These are phyloP conservation scores for Porpolomopsis calyptriformis DNA, from an alignment of 768 basidiomycete species.

Conservation along the genomic window DNA sequence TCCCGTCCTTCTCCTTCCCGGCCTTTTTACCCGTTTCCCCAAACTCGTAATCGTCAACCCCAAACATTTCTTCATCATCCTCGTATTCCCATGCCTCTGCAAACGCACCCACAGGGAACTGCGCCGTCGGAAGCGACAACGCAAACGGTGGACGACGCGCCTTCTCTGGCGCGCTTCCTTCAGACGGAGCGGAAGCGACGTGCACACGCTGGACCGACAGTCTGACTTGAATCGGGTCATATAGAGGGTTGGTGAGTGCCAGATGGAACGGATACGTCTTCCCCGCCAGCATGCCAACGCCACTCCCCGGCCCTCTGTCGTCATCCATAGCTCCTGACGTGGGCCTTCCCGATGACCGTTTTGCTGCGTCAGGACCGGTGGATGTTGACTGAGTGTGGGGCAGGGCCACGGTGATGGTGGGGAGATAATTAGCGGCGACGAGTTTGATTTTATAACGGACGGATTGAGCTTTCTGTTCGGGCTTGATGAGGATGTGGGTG, in stretches of 20 bases:
- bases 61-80: constrained; percentile 88
- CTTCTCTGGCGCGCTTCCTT: constrained; percentile 38
- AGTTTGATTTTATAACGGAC: constrained; percentile 96
- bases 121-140: constrained; percentile 63
- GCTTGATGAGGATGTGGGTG: constrained; percentile 94
- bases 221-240: constrained; percentile 91
- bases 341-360: constrained; percentile 32
- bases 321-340: constrained; percentile 27
- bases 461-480: constrained; percentile 93
- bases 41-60: constrained; percentile 53
- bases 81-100: constrained; percentile 99
- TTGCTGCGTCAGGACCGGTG: constrained; percentile 30
- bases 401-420: constrained; percentile 65
- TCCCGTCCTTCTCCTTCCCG: constrained; percentile 36
- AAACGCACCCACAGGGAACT: constrained; percentile 80
- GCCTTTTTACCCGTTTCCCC: constrained; percentile 28
- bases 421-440: constrained; percentile 89
- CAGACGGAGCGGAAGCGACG: constrained; percentile 30
- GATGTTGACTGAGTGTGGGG: constrained; percentile 42
- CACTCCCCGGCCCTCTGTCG: constrained; percentile 26
- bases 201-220: constrained; percentile 67
- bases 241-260: constrained; percentile 87
- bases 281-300: constrained; percentile 53
- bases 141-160: constrained; percentile 65
- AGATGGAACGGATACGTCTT: constrained; percentile 82